A percentile compares a stretch with the other conserved stretches of the same genome.
Evolutionary conservation across 2,329 filamentous ascomycete species (phyloP).

Genomic region (Phaeoacremonium minimum): DNA sequence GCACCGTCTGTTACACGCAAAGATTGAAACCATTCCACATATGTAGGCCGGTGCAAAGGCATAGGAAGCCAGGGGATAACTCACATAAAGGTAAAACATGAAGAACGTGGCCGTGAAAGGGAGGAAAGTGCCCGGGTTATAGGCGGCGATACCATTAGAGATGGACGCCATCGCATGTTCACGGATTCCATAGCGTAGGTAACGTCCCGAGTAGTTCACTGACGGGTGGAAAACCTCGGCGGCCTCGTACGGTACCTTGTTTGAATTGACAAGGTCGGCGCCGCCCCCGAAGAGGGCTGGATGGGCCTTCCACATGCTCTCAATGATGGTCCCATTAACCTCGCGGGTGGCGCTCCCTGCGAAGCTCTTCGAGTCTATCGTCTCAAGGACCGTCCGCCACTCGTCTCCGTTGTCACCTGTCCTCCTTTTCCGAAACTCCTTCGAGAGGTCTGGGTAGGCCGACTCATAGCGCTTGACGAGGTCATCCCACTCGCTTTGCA

Average conservation of each 20-base stretch:
- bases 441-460: conserved; percentile 37
- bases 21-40: too few relatives aligned
- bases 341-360: conserved; percentile 22
- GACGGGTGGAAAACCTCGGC: conserved; percentile 19
- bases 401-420: neutral
- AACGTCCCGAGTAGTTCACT: conserved; percentile 47
- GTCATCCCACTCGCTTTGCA: conserved; percentile 39
- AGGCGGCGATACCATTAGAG: conserved; percentile 55
- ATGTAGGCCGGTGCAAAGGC: neutral
- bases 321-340: conserved; percentile 27
- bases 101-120: conserved; percentile 57
- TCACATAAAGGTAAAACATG: conserved; percentile 52
- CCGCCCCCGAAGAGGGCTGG: conserved; percentile 21
- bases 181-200: conserved; percentile 54
- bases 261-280: conserved; percentile 36
- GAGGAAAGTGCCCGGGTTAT: conserved; percentile 47
- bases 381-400: conserved; percentile 9
- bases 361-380: conserved; percentile 8
- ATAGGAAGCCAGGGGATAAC: neutral
- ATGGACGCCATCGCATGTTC: conserved; percentile 58
- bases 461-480: conserved; percentile 34
- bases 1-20: too few relatives aligned
- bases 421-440: neutral
- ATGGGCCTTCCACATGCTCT: conserved; percentile 13
- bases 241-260: conserved; percentile 44